A percentile compares a stretch with the other conserved stretches of the same genome.
phyloP scores from a whole-genome alignment of 2,329 filamentous ascomycete genomes.

The Sporothrix variecibatus region DNA sequence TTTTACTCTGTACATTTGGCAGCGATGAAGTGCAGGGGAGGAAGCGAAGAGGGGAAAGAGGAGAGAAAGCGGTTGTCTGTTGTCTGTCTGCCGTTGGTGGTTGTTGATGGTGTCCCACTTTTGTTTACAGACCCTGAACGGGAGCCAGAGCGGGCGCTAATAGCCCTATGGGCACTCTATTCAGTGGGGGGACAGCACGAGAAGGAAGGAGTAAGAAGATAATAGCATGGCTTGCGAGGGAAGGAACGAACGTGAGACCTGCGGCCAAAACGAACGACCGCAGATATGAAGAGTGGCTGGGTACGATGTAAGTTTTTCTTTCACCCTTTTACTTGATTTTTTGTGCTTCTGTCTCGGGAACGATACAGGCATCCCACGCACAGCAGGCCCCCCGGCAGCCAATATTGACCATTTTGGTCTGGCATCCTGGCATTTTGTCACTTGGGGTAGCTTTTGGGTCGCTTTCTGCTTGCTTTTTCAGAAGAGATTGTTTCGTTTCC shows the following conservation, averaged over 20 bases:
- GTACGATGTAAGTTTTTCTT: neutral
- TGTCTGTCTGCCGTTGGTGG: neutral
- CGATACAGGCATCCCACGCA: neutral
- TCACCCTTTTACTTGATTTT: neutral
- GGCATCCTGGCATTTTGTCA: neutral
- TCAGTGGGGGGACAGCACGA: neutral
- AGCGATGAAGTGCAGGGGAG: neutral
- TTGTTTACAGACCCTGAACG: neutral
- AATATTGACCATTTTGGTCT: constrained; percentile 3
- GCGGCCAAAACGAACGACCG: neutral
- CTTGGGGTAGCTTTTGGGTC: neutral
- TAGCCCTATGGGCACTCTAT: constrained; percentile 13
- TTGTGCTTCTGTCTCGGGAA: neutral
- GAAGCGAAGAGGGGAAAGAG: neutral
- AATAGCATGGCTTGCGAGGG: too few species aligned
- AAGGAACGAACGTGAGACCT: neutral
- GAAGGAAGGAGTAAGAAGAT: neutral
- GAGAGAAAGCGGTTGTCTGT: neutral
- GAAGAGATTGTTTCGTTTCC: neutral
- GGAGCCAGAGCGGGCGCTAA: constrained; percentile 14
- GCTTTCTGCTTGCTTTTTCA: neutral
- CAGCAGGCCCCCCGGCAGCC: neutral
- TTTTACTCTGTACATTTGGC: neutral
- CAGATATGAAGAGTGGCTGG: neutral
- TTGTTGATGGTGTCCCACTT: constrained; percentile 5